Conservation (phyloP, 1,284 basidiomycete species). For the Cutaneotrichosporon spelunceum region DNA sequence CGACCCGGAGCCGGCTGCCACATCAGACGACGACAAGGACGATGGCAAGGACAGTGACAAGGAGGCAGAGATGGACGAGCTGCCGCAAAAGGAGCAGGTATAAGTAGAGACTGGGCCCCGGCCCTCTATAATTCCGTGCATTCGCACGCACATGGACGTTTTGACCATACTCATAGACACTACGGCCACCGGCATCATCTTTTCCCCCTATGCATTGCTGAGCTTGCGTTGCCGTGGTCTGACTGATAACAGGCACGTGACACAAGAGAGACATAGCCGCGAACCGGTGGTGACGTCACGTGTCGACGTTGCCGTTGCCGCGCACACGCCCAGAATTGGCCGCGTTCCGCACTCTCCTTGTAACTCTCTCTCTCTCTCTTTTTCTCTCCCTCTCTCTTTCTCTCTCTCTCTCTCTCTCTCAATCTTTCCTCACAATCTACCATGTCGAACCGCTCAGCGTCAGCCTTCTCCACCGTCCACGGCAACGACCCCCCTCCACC, state of each 20-base stretch:
- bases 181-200: too few relatives aligned
- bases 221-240: too few relatives aligned
- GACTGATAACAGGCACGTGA: too few relatives aligned
- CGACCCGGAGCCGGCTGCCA: background rate
- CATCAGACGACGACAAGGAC: background rate
- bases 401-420: background rate
- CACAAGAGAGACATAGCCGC: too few relatives aligned
- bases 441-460: slow-evolving; percentile 11
- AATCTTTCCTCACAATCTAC: background rate
- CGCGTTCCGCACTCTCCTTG: background rate
- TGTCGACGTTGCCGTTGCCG: background rate
- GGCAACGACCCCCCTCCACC: slow-evolving; percentile 7
- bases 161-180: too few relatives aligned
- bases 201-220: too few relatives aligned
- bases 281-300: background rate
- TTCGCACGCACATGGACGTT: too few relatives aligned
- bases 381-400: background rate
- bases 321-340: background rate
- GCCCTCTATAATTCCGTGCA: background rate
- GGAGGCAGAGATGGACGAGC: background rate
- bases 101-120: too few relatives aligned
- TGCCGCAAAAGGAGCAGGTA: slow-evolving; percentile 2
- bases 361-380: background rate
- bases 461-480: slow-evolving; percentile 13
- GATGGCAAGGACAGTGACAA: background rate